Conservation (phyloP, 352 stramenopile species). For the Pythium chondricola region DNA sequence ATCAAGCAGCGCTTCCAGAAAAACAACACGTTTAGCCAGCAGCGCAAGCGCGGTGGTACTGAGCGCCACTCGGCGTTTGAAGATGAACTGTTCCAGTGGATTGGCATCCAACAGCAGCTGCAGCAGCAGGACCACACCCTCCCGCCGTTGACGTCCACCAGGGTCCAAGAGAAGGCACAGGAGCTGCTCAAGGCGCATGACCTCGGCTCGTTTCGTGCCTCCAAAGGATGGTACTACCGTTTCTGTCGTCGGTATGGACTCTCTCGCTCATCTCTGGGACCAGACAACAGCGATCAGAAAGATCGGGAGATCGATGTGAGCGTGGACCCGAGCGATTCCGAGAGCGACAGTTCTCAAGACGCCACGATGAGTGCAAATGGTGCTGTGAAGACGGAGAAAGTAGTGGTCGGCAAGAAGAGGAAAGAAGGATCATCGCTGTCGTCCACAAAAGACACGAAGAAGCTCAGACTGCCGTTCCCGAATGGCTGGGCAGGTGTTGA, state of each 20-base stretch:
- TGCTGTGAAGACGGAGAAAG: not conserved
- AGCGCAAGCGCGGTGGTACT: constrained; percentile 57
- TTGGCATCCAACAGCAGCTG: constrained; percentile 17
- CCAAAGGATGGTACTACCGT: constrained; percentile 75
- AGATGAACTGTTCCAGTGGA: constrained; percentile 60
- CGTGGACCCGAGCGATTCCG: constrained; percentile 7
- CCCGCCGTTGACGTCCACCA: constrained; percentile 13
- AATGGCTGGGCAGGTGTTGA: constrained; percentile 17
- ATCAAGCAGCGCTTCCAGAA: constrained; percentile 69
- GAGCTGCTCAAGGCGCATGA: constrained; percentile 20
- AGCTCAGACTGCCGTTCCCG: no score
- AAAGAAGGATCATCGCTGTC: constrained; percentile 1
- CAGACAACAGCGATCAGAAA: constrained; percentile 1
- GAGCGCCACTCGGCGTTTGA: constrained; percentile 27
- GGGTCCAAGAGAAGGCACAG: constrained; percentile 18
- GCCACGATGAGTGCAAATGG: not conserved
- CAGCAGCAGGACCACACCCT: not conserved
- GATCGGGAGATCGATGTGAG: not conserved
- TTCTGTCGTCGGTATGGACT: constrained; percentile 67
- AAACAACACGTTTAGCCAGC: constrained; percentile 27
- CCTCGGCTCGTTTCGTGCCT: constrained; percentile 29
- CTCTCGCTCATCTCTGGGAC: constrained; percentile 25
- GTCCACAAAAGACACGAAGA: not conserved
- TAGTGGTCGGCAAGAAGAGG: constrained; percentile 1
- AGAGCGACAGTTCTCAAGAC: constrained; percentile 5